Base-by-base conservation (phyloP, 108 stramenopile species). In the Conticribra weissflogii region DNA sequence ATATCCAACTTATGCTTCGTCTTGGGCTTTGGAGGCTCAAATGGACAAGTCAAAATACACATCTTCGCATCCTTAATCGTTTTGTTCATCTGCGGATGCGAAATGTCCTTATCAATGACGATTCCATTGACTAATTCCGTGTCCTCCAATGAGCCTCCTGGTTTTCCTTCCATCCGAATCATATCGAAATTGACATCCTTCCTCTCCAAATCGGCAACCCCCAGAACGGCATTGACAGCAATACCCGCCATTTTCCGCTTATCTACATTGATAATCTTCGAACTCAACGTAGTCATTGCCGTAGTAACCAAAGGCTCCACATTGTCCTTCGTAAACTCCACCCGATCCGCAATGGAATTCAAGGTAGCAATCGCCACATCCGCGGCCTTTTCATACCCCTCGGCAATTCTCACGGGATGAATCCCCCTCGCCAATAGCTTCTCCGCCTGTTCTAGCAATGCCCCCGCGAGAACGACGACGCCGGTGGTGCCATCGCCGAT, bases 1-100 rank as follows among this genome's bases (percentile, higher is more conserved):
- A 99, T 99, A 72, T 99, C 97, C 71, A 99, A 85, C 93, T 98
- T 98, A 86, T 99, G 99, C 83, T 99, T 98, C 29, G 98, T 99
- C 84, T 99, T 99, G 67, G 99, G 98, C 85, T 98, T 98, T 52
- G 99, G 98, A 49, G 99, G 98, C 83, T 98, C 99, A 79, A 99
- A 96, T 22, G 98, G 98, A 84, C 98, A 98, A 47, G 98, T 98
- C 31, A 99, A 76, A 52, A 99, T 95, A 74, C 93, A 94, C 66
- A 98, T 79, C 76, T 97, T 97, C 54, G 94, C 98, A 86, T 98
- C 91, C 58, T 90, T 76, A 50, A 99, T 81, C 22, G 81, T 72
- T 65, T 95, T 97, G 49, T 89, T 76, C 97, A 98, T 98, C 90
- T 99, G 99, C 0, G 98, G 95, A 82, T 98, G 98, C 33, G 88